Conservation (phyloP, 163 green algal genomes). For the Scenedesmus sp. region DNA sequence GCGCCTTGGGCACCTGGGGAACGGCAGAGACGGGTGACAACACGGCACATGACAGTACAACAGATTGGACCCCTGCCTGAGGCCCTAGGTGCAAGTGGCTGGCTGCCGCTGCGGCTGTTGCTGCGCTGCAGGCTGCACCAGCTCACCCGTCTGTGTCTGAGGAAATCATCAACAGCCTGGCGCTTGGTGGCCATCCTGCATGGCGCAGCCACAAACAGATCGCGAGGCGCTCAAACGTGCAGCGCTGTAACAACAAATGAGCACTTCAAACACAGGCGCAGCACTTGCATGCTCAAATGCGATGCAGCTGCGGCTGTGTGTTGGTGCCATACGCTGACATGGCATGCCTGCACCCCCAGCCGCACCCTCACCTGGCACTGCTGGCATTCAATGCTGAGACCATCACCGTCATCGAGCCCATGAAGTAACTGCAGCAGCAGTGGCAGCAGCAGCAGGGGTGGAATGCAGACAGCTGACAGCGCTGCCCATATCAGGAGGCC, state of each 20-base stretch:
- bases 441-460: background rate
- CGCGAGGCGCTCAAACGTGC: background rate
- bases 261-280: background rate
- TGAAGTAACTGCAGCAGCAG: slow-evolving; percentile 23
- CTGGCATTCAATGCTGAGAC: slow-evolving; percentile 25
- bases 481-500: too few species aligned
- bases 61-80: too few species aligned
- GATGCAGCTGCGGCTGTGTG: background rate
- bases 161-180: slow-evolving; percentile 30
- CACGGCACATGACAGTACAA: too few species aligned
- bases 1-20: slow-evolving; percentile 10
- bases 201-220: background rate
- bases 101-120: background rate
- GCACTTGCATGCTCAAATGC: background rate
- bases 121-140: background rate
- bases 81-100: background rate
- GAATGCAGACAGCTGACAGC: too few species aligned
- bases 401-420: slow-evolving; percentile 40
- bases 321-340: background rate
- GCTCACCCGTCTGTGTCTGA: slow-evolving; percentile 27
- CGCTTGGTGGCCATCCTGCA: slow-evolving; percentile 35
- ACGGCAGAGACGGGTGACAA: too few species aligned
- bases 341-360: background rate
- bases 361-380: background rate
- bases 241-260: too few species aligned